Conservation (phyloP, 2,329 filamentous ascomycete genomes). For the Sporothrix pallida region DNA sequence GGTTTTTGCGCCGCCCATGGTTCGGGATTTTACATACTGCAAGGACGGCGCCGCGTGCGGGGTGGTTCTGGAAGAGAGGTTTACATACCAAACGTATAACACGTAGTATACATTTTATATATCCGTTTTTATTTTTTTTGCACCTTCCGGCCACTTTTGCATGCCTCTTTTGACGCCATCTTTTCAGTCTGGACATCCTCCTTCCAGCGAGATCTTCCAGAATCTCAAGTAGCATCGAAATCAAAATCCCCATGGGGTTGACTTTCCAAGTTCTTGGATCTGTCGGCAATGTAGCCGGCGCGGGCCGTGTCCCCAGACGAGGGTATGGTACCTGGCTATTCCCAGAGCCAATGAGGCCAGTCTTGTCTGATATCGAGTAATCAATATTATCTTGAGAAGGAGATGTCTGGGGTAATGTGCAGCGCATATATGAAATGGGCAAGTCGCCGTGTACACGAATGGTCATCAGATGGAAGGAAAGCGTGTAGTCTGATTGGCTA, state of each 20-base stretch:
- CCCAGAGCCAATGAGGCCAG: constrained; percentile 94
- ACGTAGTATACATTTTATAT: constrained; percentile 25
- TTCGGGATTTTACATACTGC: constrained; percentile 13
- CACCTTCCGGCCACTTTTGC: not conserved
- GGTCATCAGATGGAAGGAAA: not conserved
- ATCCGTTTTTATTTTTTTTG: constrained; percentile 21
- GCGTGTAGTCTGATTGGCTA: not conserved
- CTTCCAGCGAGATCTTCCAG: constrained; percentile 78
- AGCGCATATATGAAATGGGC: no score
- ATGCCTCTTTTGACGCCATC: not conserved
- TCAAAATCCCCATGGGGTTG: no score
- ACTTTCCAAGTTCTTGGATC: no score
- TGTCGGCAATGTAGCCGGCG: constrained; percentile 64
- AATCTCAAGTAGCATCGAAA: not conserved
- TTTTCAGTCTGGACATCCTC: not conserved
- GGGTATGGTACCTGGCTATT: constrained; percentile 70
- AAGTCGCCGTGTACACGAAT: not conserved
- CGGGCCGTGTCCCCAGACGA: constrained; percentile 89
- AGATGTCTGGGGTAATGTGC: not conserved
- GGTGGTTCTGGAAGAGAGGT: constrained; percentile 7
- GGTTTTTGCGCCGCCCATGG: not conserved
- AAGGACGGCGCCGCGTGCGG: constrained; percentile 10
- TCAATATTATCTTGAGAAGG: not conserved
- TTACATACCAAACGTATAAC: constrained; percentile 26
- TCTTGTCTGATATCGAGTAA: constrained; percentile 66